These are phyloP conservation scores for Daldinia sp. DNA, from an alignment of 2,329 filamentous ascomycete species.

Conservation along the genomic window DNA sequence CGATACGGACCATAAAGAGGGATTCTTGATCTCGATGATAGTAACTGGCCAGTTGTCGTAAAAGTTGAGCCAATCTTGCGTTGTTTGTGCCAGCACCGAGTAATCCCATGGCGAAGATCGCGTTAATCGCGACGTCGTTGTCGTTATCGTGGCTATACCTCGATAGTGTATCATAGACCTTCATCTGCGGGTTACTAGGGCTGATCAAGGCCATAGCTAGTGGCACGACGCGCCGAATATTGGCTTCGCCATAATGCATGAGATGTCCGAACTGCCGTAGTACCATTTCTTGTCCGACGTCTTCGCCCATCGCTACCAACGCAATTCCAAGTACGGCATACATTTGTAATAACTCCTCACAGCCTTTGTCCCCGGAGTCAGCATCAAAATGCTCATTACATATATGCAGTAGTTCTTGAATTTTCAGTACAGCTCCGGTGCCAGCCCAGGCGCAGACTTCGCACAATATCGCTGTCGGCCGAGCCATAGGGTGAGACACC, in stretches of 20 bases:
- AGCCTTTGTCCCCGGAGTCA: conserved; percentile 93
- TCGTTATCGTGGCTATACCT: conserved; percentile 99
- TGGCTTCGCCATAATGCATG: conserved; percentile 98
- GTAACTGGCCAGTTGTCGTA: conserved; percentile 95
- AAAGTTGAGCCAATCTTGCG: conserved; percentile 91
- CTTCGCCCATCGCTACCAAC: conserved; percentile 97
- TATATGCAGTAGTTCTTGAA: conserved; percentile 96
- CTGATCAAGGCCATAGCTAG: conserved; percentile 96
- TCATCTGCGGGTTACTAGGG: conserved; percentile 99
- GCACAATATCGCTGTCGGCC: conserved; percentile 92
- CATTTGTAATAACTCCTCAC: conserved; percentile 92
- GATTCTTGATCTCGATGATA: conserved; percentile 97
- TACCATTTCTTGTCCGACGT: conserved; percentile 98
- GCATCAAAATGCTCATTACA: conserved; percentile 94
- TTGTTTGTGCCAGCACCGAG: conserved; percentile 98
- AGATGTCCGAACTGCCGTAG: conserved; percentile 96
- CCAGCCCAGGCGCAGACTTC: conserved; percentile 99
- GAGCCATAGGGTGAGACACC: conserved; percentile 96
- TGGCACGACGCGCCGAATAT: conserved; percentile 95
- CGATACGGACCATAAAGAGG: conserved; percentile 98
- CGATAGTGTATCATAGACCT: conserved; percentile 98
- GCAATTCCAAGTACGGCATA: conserved; percentile 96
- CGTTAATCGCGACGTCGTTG: conserved; percentile 97
- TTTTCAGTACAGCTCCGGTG: conserved; percentile 95
- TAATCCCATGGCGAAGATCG: conserved; percentile 99